Percentiles rank a stretch among this genome's conserved stretches.
Evolutionary conservation across 2,329 filamentous ascomycete species (phyloP).

Genomic region (Beauveria sp.): DNA sequence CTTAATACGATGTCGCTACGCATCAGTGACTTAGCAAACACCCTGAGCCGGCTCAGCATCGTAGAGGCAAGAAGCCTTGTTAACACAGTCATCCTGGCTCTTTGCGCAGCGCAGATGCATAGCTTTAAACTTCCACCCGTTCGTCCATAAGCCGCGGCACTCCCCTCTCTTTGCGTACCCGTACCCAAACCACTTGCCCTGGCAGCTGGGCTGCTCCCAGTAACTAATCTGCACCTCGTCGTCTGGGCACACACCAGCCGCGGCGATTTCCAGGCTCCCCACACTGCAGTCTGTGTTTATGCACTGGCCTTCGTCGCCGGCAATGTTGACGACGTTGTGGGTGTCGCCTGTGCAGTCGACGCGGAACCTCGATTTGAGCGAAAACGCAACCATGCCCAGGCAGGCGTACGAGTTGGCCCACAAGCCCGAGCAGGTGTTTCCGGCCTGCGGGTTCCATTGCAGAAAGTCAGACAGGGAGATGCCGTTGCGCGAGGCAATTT

Average conservation of each 20-base stretch:
- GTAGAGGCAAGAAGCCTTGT: background rate
- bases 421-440: constrained; percentile 9
- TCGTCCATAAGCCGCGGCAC: background rate
- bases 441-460: constrained; percentile 12
- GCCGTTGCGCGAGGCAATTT: background rate
- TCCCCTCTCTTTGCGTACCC: background rate
- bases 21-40: background rate
- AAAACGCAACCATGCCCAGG: background rate
- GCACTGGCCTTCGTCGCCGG: background rate
- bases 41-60: background rate
- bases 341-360: constrained; percentile 8
- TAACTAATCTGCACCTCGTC: constrained; percentile 5
- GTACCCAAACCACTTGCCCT: constrained; percentile 5
- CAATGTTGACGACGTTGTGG: background rate
- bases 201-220: constrained; percentile 7
- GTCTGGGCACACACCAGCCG: background rate
- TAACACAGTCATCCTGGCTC: background rate
- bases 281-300: constrained; percentile 10
- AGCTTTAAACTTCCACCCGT: constrained; percentile 1
- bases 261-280: background rate
- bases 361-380: constrained; percentile 4
- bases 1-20: background rate
- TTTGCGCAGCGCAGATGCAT: background rate
- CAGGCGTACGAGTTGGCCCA: constrained; percentile 13
- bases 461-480: constrained; percentile 8